Percentiles rank a stretch among this genome's conserved stretches.
These are phyloP conservation scores for Pestalotiopsis sp. DNA, from an alignment of 2,329 filamentous ascomycete genomes.

Conservation along the genomic window DNA sequence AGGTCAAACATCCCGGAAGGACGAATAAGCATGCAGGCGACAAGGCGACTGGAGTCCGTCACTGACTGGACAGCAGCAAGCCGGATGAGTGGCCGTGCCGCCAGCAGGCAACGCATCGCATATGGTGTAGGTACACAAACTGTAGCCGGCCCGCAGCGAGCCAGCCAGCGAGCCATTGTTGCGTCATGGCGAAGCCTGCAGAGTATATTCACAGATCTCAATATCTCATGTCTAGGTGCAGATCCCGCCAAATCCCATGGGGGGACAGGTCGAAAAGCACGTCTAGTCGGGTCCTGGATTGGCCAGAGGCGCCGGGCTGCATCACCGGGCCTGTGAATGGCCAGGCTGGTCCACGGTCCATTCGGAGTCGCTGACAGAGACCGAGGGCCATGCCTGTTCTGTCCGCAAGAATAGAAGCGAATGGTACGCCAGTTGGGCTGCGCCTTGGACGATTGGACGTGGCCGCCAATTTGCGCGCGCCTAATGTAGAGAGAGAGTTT, in stretches of 20 bases:
- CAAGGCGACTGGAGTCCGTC: neutral
- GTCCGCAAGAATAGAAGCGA: constrained; percentile 12
- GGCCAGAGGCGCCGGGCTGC: neutral
- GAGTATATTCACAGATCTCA: neutral
- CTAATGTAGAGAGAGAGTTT: constrained; percentile 4
- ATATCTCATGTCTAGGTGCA: neutral
- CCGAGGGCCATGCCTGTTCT: neutral
- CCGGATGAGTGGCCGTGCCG: constrained; percentile 6
- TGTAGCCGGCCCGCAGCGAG: constrained; percentile 2
- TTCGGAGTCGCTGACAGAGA: neutral
- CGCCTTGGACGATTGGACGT: constrained; percentile 6
- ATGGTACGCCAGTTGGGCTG: constrained; percentile 4
- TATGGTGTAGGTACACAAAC: neutral
- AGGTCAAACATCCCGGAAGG: neutral
- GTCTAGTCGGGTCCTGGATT: neutral
- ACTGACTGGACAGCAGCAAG: neutral
- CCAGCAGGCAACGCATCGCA: constrained; percentile 9
- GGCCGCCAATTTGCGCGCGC: constrained; percentile 16
- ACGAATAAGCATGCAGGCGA: neutral
- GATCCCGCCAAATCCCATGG: constrained; percentile 7
- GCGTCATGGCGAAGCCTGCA: constrained; percentile 16
- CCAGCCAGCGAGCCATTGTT: constrained; percentile 2
- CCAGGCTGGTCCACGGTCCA: neutral
- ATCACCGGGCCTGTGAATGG: neutral
- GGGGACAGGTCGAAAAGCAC: neutral